Conservation (phyloP, 73 alveolate species). For the Urostyla sp. region DNA sequence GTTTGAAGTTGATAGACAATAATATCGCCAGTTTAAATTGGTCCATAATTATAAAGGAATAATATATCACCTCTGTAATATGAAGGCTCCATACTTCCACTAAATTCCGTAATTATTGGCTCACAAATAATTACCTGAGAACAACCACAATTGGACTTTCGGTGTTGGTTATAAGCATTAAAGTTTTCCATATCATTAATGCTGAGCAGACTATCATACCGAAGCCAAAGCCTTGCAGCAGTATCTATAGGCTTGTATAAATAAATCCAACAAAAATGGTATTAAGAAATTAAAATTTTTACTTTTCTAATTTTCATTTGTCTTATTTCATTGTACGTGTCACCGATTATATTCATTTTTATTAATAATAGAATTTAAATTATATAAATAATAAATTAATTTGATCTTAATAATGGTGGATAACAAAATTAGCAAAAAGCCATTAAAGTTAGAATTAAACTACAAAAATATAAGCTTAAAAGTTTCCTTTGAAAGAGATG, state of each 20-base stretch:
- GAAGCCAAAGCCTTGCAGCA: slow-evolving; percentile 81
- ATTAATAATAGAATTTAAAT: slow-evolving; percentile 4
- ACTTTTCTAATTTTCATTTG: slow-evolving; percentile 75
- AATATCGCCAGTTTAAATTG: slow-evolving; percentile 91
- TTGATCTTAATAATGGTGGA: neutral
- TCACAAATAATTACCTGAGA: slow-evolving; percentile 52
- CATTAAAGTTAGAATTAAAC: too few relatives aligned
- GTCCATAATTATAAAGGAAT: slow-evolving; percentile 80
- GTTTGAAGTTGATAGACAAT: slow-evolving; percentile 92
- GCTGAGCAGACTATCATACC: slow-evolving; percentile 96
- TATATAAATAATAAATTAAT: neutral
- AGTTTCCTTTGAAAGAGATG: neutral
- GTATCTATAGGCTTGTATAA: slow-evolving; percentile 43
- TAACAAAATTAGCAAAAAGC: neutral
- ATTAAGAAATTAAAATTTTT: neutral
- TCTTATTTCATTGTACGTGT: slow-evolving; percentile 66
- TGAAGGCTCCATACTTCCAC: slow-evolving; percentile 98
- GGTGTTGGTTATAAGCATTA: slow-evolving; percentile 85
- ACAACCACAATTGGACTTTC: slow-evolving; percentile 98
- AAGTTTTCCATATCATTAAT: slow-evolving; percentile 94
- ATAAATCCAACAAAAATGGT: too few relatives aligned
- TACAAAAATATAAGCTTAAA: neutral
- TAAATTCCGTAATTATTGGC: neutral
- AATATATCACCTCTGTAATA: slow-evolving; percentile 97
- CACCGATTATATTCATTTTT: slow-evolving; percentile 65